Evolutionary conservation across 768 basidiomycete genomes (phyloP).

Genomic region (Pulveroboletus sp.): DNA sequence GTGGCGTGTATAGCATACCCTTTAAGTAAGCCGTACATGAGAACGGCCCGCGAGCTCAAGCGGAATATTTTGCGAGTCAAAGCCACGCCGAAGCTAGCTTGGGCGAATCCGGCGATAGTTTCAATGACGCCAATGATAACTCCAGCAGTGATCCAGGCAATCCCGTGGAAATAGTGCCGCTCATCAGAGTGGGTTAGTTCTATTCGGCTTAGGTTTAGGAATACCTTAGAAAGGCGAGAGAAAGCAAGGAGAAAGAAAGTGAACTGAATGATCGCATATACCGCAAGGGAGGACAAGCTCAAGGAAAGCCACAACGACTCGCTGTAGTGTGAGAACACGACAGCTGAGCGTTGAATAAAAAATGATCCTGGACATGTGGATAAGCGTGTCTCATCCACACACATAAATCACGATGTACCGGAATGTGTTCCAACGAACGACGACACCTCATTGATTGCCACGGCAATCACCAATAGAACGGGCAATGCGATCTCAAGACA

Average conservation of each 20-base stretch:
- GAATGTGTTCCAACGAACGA: slow-evolving; percentile 60
- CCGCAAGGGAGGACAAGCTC: slow-evolving; percentile 53
- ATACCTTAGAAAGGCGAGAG: slow-evolving; percentile 48
- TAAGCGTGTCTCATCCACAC: neutral
- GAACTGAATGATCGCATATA: slow-evolving; percentile 55
- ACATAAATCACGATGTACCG: slow-evolving; percentile 35
- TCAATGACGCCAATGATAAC: slow-evolving; percentile 63
- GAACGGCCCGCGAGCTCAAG: slow-evolving; percentile 45
- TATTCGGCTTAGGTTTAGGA: slow-evolving; percentile 49
- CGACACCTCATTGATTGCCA: slow-evolving; percentile 53
- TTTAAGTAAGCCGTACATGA: slow-evolving; percentile 61
- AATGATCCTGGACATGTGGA: slow-evolving; percentile 4
- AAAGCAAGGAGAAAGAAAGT: slow-evolving; percentile 55
- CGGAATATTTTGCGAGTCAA: slow-evolving; percentile 57
- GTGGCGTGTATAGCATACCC: slow-evolving; percentile 46
- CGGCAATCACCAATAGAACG: slow-evolving; percentile 50
- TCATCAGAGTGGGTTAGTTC: slow-evolving; percentile 45
- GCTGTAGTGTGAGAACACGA: slow-evolving; percentile 38
- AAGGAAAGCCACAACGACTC: slow-evolving; percentile 52
- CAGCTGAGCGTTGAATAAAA: slow-evolving; percentile 20
- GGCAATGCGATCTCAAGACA: slow-evolving; percentile 44
- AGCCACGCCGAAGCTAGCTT: slow-evolving; percentile 46
- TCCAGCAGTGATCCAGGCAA: slow-evolving; percentile 60
- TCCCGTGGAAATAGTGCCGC: slow-evolving; percentile 49
- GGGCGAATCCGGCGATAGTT: slow-evolving; percentile 57